Base-by-base conservation (phyloP, 2,329 filamentous ascomycete species). In the Bertia moriformis region DNA sequence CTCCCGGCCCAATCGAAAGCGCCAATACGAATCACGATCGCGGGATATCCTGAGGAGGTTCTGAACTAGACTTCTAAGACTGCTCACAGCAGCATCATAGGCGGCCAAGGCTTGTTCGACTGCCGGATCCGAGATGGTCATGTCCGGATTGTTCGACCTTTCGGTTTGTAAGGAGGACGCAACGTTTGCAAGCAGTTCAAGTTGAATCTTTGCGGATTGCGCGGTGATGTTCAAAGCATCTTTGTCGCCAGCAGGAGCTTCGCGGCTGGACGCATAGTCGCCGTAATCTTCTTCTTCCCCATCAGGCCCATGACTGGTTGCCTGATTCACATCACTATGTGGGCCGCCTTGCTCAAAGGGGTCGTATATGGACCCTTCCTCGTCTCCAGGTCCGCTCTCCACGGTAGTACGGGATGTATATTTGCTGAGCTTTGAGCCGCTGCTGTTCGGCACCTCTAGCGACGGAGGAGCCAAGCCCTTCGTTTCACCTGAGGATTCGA, bases 181-280 rank as follows among this genome's bases (percentile, higher is more conserved):
- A 18, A 98, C 86, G 48, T 84, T 80, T 4, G 82, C 78, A 47
- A 98, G 73, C 32, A 94, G 81, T 52, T 96, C 89, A 4, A 98
- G 73, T 57, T 98, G 91, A 20, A 96, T 62, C 54, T 83, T 89
- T 10, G 87, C 87, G 13, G 91, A 96, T 56, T 96, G 89, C 0
- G 91, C 91, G 3, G 89, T 95, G 51, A 98, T 96, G 55, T 89
- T 89, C 59, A 96, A 88, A 1, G 91, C 88, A 55, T 98, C 91
- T 53, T 93, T 93, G 51, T 75, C 88, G 22, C 78, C 75, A 1
- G 80, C 73, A 5, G 74, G 76, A 22, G 17, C 15, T 7, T 35
- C 32, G 15, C 15, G 32, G 15, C 32, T 35, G 7, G 32, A 35
- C 32, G 32, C 32, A 18, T 35, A 35, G 12, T 35, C 20, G 38